phyloP scores from a whole-genome alignment of 768 basidiomycete species.

The Auriscalpium orientale region DNA sequence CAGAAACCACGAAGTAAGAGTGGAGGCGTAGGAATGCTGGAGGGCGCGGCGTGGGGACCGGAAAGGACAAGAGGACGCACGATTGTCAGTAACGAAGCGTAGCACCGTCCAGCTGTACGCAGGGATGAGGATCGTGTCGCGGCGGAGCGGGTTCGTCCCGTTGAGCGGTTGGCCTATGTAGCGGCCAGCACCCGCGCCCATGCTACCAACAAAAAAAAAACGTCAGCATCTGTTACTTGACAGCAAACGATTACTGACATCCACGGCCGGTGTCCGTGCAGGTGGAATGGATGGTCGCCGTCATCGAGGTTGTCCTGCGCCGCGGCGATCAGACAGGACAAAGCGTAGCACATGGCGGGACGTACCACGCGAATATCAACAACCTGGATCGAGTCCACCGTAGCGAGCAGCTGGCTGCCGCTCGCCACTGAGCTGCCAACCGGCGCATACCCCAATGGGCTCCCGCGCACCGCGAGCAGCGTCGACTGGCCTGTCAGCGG shows the following conservation, averaged over 20 bases:
- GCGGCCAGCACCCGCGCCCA: conserved; percentile 7
- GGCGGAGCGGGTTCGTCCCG: conserved; percentile 6
- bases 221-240: neutral
- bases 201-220: neutral
- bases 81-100: conserved; percentile 11
- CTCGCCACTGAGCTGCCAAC: neutral
- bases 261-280: conserved; percentile 10
- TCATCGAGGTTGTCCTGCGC: conserved; percentile 10
- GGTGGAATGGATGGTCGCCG: conserved; percentile 12
- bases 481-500: conserved; percentile 6
- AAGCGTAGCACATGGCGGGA: neutral
- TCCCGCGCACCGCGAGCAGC: conserved; percentile 4
- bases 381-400: conserved; percentile 11
- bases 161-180: conserved; percentile 7
- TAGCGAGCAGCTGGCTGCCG: conserved; percentile 5
- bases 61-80: neutral
- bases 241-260: neutral
- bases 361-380: conserved; percentile 7
- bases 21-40: neutral
- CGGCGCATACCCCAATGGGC: neutral
- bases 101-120: conserved; percentile 6
- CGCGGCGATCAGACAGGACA: neutral
- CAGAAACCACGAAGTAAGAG: neutral
- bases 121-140: conserved; percentile 11
- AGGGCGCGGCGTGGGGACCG: neutral